Evolutionary conservation across 768 basidiomycete species (phyloP), one percentile per base, ranked within the genome.

Genomic region (Mycena pura): DNA sequence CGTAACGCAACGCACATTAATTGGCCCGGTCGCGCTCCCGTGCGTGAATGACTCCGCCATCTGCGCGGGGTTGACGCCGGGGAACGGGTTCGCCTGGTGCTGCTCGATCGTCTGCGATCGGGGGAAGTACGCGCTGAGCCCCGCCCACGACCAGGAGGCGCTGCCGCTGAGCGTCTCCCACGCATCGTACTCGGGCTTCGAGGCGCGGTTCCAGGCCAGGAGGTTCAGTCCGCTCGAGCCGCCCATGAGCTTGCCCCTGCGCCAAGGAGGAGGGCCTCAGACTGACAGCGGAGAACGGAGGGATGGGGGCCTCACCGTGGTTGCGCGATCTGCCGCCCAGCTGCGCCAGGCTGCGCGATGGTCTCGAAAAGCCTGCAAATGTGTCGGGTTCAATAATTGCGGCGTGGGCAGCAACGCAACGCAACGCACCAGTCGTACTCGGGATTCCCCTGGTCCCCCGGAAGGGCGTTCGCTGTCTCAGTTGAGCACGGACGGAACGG

Each of bases 211-310:
- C 63, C 64, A 70, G 2, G 62, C 66, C 22, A 70, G 27, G 29
- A 58, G 50, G 43, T 70, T 70, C 1, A 70, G 24, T 2, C 59
- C 65, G 14, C 39, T 67, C 24, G 67, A 68, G n/a, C 69, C 69
- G 27, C 69, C 69, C 10, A 70, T 21, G 27, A 70, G 43, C 34
- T 70, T 70, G 11, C 69, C 69, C 17, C 69, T 70, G 60, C 19
- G 21, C 36, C 5, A 44, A 44, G 3, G 22, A 25, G 6, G 7
- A 25, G n/a, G 4, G 40, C 13, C n/a, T n/a, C n/a, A n/a, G n/a
- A n/a, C n/a, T n/a, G n/a, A n/a, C n/a, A n/a, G n/a, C n/a, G n/a
- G 21, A 5, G 13, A 41, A 6, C 19, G 3, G 19, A 21, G 40
- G 13, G 3, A 41, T 21, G 4, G 19, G 19, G 40, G 19, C 38